Conservation (phyloP, 202 grass and related monocot species). For the Bolboschoenoplectus hybrid region DNA sequence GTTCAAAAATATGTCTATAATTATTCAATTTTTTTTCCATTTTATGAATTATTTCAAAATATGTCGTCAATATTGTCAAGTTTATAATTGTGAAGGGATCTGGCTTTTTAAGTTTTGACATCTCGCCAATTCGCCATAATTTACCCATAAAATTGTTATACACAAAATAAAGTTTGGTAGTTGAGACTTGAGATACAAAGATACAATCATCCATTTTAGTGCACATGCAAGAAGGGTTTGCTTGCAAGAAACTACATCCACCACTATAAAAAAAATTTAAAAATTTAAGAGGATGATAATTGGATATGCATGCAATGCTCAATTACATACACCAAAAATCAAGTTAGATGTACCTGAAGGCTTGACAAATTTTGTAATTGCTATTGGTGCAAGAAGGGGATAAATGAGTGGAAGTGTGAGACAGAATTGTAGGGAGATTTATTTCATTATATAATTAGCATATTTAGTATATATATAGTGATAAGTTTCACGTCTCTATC, state of each 20-base stretch:
- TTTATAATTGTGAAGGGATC: too few relatives aligned
- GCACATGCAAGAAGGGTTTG: conserved; percentile 2
- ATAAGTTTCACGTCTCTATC: too few relatives aligned
- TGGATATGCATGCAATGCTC: background rate
- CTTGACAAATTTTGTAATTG: background rate
- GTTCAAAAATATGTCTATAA: too few relatives aligned
- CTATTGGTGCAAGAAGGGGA: background rate
- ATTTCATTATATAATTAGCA: background rate
- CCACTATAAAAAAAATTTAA: background rate
- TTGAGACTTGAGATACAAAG: background rate
- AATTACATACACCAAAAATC: background rate
- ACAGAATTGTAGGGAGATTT: background rate
- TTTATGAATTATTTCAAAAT: too few relatives aligned
- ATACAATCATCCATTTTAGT: conserved; percentile 3
- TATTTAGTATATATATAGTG: background rate
- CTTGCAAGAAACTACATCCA: conserved; percentile 32
- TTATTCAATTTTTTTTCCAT: too few relatives aligned
- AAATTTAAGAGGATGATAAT: background rate
- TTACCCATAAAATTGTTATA: background rate
- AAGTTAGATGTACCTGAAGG: background rate
- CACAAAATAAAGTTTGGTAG: background rate
- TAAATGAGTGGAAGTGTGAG: background rate
- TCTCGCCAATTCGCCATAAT: background rate
- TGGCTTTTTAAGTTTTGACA: background rate
- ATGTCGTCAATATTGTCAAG: too few relatives aligned